phyloP scores from a whole-genome alignment of 2,329 filamentous ascomycete genomes.

The Phaeosphaeria sp. region DNA sequence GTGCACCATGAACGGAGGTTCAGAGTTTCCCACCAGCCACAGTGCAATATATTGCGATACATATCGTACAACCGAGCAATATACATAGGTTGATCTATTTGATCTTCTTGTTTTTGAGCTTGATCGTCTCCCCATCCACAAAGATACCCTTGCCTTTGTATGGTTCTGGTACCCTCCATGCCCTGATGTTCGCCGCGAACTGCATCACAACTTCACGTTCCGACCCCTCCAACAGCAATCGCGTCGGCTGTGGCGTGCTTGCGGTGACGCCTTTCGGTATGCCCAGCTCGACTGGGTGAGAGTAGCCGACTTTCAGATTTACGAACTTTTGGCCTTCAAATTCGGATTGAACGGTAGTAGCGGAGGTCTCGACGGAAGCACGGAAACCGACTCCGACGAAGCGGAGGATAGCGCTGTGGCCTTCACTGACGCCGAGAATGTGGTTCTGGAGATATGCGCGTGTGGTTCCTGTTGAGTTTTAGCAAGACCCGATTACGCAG shows the following conservation, averaged over 20 bases:
- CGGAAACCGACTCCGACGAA: constrained; percentile 96
- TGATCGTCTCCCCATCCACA: constrained; percentile 96
- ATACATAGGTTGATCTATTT: constrained; percentile 43
- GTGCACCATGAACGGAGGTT: too few species aligned
- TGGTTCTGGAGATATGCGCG: constrained; percentile 90
- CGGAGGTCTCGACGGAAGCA: constrained; percentile 80
- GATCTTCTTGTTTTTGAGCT: constrained; percentile 87
- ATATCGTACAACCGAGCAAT: constrained; percentile 27
- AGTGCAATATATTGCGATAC: neutral
- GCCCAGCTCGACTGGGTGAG: constrained; percentile 89
- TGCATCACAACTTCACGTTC: constrained; percentile 87
- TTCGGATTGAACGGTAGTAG: constrained; percentile 68
- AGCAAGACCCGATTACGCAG: constrained; percentile 3
- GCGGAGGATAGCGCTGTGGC: constrained; percentile 89
- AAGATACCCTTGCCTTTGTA: constrained; percentile 99
- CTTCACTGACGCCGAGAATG: constrained; percentile 93
- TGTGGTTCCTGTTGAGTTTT: constrained; percentile 70
- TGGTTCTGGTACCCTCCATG: constrained; percentile 90
- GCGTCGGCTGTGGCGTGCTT: constrained; percentile 86
- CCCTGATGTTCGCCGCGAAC: constrained; percentile 86
- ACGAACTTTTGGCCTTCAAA: constrained; percentile 88
- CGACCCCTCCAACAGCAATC: constrained; percentile 86
- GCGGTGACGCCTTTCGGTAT: constrained; percentile 85
- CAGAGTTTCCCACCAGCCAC: too few species aligned
- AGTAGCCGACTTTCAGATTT: constrained; percentile 93